These are phyloP conservation scores for Rasamsonia emersonii DNA, from an alignment of 2,329 filamentous ascomycete genomes.

Conservation along the genomic window DNA sequence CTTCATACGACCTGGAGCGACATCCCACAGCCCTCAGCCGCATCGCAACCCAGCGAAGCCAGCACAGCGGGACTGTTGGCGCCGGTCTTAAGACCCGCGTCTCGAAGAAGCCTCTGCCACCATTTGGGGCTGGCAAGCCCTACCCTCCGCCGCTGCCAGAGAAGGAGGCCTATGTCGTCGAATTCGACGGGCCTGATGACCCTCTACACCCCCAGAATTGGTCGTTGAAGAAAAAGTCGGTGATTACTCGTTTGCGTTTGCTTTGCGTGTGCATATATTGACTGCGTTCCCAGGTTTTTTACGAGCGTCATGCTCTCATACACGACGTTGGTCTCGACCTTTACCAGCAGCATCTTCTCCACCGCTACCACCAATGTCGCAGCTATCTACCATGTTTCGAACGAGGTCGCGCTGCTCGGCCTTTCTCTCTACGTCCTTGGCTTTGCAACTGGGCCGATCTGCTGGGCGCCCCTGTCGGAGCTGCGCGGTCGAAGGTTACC, in stretches of 20 bases:
- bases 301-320: constrained; percentile 30
- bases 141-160: constrained; percentile 48
- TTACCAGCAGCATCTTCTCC: constrained; percentile 61
- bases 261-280: constrained; percentile 6
- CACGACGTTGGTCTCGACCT: constrained; percentile 47
- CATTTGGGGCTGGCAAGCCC: constrained; percentile 47
- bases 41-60: constrained; percentile 32
- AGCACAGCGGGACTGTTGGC: constrained; percentile 36
- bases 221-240: constrained; percentile 67
- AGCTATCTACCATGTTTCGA: constrained; percentile 48
- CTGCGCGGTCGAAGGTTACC: constrained; percentile 42
- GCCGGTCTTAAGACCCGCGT: constrained; percentile 20
- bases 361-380: constrained; percentile 53
- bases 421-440: constrained; percentile 38
- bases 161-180: constrained; percentile 53
- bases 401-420: constrained; percentile 32
- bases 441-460: constrained; percentile 40
- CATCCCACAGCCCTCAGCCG: constrained; percentile 32
- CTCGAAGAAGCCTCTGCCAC: constrained; percentile 26
- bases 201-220: constrained; percentile 84
- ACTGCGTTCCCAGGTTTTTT: constrained; percentile 12
- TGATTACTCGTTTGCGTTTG: constrained; percentile 10
- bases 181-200: constrained; percentile 77
- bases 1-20: constrained; percentile 27
- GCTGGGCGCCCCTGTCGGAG: constrained; percentile 48